Conservation (phyloP, 78 protist species). For the Isochrysis galbana region DNA sequence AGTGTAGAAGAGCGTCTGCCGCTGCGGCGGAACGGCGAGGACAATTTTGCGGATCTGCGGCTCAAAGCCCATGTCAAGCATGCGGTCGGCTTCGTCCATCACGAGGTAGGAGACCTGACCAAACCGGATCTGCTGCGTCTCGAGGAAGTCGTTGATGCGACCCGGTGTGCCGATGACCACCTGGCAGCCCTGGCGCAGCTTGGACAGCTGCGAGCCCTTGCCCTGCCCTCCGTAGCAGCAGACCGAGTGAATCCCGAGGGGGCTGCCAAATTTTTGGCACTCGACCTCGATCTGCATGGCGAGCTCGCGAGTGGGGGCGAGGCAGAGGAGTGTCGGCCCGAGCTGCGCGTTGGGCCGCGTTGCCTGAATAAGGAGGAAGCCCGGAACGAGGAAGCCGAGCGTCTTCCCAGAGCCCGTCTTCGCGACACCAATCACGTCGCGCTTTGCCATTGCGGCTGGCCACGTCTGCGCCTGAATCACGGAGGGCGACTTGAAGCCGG, state of each 20-base stretch:
- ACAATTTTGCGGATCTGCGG: conserved; percentile 76
- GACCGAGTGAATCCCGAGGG: conserved; percentile 26
- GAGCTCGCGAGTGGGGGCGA: conserved; percentile 98
- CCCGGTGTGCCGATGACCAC: conserved; percentile 99
- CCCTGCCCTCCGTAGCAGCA: conserved; percentile 96
- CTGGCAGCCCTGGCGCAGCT: conserved; percentile 67
- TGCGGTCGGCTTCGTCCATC: conserved; percentile 94
- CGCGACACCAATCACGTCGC: conserved; percentile 42
- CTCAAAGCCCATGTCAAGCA: conserved; percentile 97
- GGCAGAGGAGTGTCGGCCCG: conserved; percentile 90
- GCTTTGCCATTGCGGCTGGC: conserved; percentile 28
- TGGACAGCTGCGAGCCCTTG: conserved; percentile 70
- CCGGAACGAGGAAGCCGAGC: conserved; percentile 37
- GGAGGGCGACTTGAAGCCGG: conserved; percentile 11
- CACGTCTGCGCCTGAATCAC: conserved; percentile 44
- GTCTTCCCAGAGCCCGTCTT: conserved; percentile 53
- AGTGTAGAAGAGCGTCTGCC: conserved; percentile 96
- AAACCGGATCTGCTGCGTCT: conserved; percentile 69
- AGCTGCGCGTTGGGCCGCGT: neutral
- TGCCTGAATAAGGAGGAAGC: neutral
- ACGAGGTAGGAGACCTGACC: conserved; percentile 84
- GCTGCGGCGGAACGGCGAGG: neutral
- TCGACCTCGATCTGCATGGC: conserved; percentile 81
- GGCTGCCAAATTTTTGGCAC: neutral
- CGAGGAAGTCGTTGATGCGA: conserved; percentile 92